Conservation (phyloP, 2,329 filamentous ascomycete genomes). For the Laburnicola sp. region DNA sequence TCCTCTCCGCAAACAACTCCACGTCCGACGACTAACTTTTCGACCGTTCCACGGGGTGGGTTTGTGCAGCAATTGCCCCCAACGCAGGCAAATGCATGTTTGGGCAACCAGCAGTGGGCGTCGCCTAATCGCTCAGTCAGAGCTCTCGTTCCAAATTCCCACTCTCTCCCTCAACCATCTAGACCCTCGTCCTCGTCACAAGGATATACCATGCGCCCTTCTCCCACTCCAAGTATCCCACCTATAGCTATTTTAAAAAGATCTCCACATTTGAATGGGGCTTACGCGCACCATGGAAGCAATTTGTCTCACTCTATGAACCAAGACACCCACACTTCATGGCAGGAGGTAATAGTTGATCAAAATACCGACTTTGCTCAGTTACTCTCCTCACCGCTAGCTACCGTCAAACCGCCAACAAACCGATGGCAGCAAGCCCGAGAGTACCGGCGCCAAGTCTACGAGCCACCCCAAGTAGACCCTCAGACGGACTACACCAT, state of each 20-base stretch:
- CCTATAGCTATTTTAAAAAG: no score
- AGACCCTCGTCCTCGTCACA: not conserved
- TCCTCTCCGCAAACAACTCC: not conserved
- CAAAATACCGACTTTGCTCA: no score
- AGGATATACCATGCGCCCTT: not conserved
- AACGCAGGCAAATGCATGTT: not conserved
- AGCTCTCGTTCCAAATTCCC: not conserved
- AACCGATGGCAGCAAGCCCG: conserved; percentile 15
- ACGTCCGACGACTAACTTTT: not conserved
- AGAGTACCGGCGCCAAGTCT: conserved; percentile 14
- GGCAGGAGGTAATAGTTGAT: not conserved
- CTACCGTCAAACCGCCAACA: not conserved
- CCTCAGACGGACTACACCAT: conserved; percentile 13
- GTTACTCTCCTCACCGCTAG: no score
- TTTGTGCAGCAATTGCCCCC: not conserved
- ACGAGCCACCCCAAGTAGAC: conserved; percentile 14
- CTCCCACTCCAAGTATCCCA: not conserved
- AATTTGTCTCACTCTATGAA: no score
- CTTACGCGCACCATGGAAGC: not conserved
- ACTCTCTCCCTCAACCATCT: not conserved
- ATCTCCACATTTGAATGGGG: not conserved
- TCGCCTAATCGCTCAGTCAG: not conserved
- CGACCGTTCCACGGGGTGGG: not conserved
- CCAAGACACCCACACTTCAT: not conserved
- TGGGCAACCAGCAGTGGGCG: not conserved